phyloP scores from a whole-genome alignment of 169 alveolate genomes.

The Babesia microti region DNA sequence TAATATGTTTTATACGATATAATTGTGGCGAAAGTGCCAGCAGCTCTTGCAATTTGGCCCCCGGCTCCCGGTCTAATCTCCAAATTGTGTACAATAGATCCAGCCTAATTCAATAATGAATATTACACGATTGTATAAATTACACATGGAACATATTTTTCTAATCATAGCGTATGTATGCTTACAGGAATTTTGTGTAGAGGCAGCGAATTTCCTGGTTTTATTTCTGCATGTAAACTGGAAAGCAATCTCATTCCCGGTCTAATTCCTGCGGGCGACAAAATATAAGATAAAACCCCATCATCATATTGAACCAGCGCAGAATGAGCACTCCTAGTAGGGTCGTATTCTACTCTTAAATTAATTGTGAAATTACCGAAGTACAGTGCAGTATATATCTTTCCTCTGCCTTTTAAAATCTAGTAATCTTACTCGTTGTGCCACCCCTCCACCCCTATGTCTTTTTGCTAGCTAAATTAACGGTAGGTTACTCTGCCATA shows the following conservation, averaged over 20 bases:
- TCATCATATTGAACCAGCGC: conserved; percentile 77
- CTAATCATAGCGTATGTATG: background rate
- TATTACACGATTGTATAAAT: background rate
- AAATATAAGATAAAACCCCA: conserved; percentile 76
- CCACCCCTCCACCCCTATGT: conserved; percentile 79
- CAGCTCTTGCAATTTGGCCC: conserved; percentile 72
- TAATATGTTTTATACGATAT: conserved; percentile 11
- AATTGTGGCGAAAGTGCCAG: conserved; percentile 71
- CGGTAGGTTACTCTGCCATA: conserved; percentile 58
- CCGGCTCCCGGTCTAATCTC: conserved; percentile 81
- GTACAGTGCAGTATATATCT: conserved; percentile 73
- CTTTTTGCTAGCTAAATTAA: conserved; percentile 28
- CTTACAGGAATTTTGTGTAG: conserved; percentile 70
- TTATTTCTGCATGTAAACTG: conserved; percentile 66
- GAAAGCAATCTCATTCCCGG: conserved; percentile 77
- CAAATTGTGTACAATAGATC: conserved; percentile 70
- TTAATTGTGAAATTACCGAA: conserved; percentile 21
- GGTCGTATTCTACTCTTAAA: conserved; percentile 66
- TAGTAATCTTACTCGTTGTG: conserved; percentile 70
- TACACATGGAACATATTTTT: background rate
- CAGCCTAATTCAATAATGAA: conserved; percentile 17
- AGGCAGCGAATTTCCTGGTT: conserved; percentile 78
- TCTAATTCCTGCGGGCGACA: conserved; percentile 68
- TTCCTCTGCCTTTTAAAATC: conserved; percentile 77
- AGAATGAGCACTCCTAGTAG: conserved; percentile 68